phyloP scores from a whole-genome alignment of 495 filamentous ascomycete genomes.

The Aspergillus leporis region DNA sequence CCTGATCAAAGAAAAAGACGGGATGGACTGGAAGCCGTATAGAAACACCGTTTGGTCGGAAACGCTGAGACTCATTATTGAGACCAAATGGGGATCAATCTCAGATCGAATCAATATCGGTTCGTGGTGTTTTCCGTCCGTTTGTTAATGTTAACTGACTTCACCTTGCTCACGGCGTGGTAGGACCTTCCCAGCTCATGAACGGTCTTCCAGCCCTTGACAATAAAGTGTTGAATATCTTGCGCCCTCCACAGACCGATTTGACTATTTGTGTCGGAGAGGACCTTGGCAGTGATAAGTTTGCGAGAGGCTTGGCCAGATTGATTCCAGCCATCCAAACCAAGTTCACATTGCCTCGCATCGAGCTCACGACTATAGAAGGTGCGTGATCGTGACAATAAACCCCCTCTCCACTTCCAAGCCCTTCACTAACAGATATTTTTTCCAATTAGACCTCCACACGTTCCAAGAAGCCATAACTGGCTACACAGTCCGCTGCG shows the following conservation, averaged over 20 bases:
- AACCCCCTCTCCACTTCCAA: not conserved
- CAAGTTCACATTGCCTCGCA: not conserved
- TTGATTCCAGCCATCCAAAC: not conserved
- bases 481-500: not conserved
- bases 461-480: conserved; percentile 1
- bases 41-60: not conserved
- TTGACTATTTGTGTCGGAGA: not conserved
- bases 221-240: not conserved
- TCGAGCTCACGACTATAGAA: not conserved
- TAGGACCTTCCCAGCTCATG: not conserved
- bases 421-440: too few relatives aligned
- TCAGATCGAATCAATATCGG: not conserved
- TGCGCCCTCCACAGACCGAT: not conserved
- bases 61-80: not conserved
- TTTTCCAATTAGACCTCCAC: not conserved
- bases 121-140: too few relatives aligned
- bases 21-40: not conserved
- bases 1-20: not conserved
- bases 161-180: not conserved
- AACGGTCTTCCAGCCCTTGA: not conserved
- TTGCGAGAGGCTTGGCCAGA: not conserved
- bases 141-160: not conserved
- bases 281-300: not conserved
- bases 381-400: not conserved
- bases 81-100: not conserved